phyloP scores from a whole-genome alignment of 345 rosid genomes.

The Stellera chamaejasme region DNA sequence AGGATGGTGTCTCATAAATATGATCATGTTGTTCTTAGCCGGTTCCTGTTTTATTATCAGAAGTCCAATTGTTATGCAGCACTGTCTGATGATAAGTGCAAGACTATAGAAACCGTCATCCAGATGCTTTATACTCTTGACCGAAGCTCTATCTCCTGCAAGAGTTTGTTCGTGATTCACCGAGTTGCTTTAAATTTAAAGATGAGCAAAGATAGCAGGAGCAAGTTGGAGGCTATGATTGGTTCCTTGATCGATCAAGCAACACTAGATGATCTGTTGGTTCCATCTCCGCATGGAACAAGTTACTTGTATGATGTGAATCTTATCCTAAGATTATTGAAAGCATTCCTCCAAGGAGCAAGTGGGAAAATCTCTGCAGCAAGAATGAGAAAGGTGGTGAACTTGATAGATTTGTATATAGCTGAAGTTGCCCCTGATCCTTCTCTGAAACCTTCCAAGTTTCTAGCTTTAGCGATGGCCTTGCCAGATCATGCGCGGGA shows the following conservation, averaged over 20 bases:
- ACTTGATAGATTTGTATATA: conserved; percentile 69
- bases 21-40: conserved; percentile 45
- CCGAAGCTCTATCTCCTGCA: conserved; percentile 46
- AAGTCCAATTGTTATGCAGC: conserved; percentile 43
- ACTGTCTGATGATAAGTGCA: conserved; percentile 37
- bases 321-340: conserved; percentile 58
- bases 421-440: conserved; percentile 97
- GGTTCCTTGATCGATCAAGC: conserved; percentile 75
- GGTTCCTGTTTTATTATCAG: conserved; percentile 79
- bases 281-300: conserved; percentile 59
- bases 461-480: conserved; percentile 45
- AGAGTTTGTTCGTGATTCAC: conserved; percentile 67
- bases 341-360: conserved; percentile 44
- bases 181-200: conserved; percentile 40
- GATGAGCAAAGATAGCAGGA: conserved; percentile 37
- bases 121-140: conserved; percentile 52
- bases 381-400: conserved; percentile 47
- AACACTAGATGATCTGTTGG: conserved; percentile 70
- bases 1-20: conserved; percentile 47
- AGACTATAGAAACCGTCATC: conserved; percentile 41
- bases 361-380: conserved; percentile 15
- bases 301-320: conserved; percentile 61
- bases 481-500: conserved; percentile 71
- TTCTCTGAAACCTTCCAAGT: conserved; percentile 58
- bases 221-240: conserved; percentile 72